phyloP scores from a whole-genome alignment of 2,329 filamentous ascomycete species.

The Cordyceps pruinosa region DNA sequence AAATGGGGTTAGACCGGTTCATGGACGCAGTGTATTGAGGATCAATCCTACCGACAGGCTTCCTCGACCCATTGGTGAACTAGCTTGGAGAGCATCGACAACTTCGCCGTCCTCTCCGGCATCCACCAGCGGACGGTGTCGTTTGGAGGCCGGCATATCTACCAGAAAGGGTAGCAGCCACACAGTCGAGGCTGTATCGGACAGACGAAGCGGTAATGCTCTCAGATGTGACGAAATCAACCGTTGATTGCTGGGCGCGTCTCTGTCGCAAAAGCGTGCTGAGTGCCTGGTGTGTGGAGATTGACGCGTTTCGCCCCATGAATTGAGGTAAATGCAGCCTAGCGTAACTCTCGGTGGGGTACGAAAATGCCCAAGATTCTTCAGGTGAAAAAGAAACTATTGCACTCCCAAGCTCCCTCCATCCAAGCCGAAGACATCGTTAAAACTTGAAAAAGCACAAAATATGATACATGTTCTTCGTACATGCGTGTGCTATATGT shows the following conservation, averaged over 20 bases:
- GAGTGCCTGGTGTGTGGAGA: not conserved
- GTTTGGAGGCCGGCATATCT: slow-evolving; percentile 1
- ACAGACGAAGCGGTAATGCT: not conserved
- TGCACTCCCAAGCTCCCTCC: not conserved
- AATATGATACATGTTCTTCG: not conserved
- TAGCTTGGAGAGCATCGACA: not conserved
- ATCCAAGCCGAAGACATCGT: not conserved
- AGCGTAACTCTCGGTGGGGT: not conserved
- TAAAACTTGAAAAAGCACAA: not conserved
- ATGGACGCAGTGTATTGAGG: not conserved
- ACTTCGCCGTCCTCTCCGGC: not conserved
- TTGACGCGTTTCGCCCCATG: not conserved
- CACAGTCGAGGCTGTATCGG: not conserved
- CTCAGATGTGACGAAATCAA: not conserved
- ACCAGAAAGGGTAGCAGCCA: not conserved
- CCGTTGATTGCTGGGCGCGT: not conserved
- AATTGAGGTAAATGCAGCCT: not conserved
- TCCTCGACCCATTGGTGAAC: slow-evolving; percentile 3
- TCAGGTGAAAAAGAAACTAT: not conserved
- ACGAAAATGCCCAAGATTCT: not conserved
- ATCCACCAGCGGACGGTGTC: not conserved
- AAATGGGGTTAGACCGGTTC: not conserved
- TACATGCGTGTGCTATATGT: not conserved
- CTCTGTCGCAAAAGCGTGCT: not conserved
- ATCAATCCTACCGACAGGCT: not conserved